Base-by-base conservation (phyloP, 75 land plant genomes). In the Picea sitchensis region DNA sequence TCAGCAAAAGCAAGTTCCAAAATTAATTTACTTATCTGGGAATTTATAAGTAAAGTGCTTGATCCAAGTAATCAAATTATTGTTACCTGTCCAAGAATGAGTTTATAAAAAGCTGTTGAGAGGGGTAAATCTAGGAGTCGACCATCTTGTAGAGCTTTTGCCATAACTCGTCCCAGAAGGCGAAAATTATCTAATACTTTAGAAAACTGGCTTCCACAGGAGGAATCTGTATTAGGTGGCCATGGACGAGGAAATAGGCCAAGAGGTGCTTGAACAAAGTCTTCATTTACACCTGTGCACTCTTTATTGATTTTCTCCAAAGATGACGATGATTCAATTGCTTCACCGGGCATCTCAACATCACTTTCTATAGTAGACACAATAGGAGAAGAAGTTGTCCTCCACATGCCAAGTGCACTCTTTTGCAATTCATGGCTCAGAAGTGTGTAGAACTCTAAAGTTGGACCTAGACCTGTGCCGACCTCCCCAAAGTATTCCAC, bases 381-480 rank as follows among this genome's bases (percentile, higher is more conserved):
- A 11, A 9, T 51, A 11, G 56, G 56, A 51, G 56, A 51, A 51
- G 76, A 75, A 4, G 14, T 23, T 51, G 13, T 75, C 80, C 94
- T 89, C 96, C 96, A 93, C 92, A 93, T 85, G 23, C 90, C 92
- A 21, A 92, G 15, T 21, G 83, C 81, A 78, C 41, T 21, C 80
- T 83, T 90, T 80, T 94, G 99, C 82, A 96, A 85, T 73, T 94
- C 99, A 80, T 87, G 92, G 76, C 99, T 89, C 20, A 94, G 87
- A 58, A 96, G 68, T 15, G 98, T 96, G 84, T 85, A 96, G 11
- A 96, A 96, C 79, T 96, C 99, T 79, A 96, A 78, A 15, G 99
- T 96, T 30, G 99, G 99, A 72, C 99, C 99, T 80, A 92, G 83
- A 65, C 99, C 99, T 65, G 98, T 91, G n/a, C 98, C 99, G 59